These are phyloP conservation scores for Sugiyamaella japonica DNA, from an alignment of 1,139 yeast species.

Conservation along the genomic window DNA sequence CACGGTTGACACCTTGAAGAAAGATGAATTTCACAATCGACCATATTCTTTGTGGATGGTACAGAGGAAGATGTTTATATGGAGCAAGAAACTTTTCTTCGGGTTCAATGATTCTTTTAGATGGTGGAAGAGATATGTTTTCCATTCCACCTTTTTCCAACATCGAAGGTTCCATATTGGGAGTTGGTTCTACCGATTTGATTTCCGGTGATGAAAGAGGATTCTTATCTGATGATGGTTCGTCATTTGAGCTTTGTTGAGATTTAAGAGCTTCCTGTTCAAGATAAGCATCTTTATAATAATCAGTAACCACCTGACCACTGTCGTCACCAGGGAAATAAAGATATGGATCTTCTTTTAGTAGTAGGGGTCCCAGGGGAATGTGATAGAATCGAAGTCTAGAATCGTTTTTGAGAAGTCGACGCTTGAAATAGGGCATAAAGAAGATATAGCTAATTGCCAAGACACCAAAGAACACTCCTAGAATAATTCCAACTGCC, in stretches of 20 bases:
- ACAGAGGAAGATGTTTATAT: constrained; percentile 13
- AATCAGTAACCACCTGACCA: constrained; percentile 59
- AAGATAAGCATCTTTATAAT: constrained; percentile 54
- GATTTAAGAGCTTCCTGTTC: constrained; percentile 29
- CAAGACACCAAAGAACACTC: constrained; percentile 61
- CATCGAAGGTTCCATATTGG: not conserved
- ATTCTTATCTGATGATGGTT: not conserved
- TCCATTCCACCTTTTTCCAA: constrained; percentile 1
- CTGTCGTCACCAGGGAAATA: constrained; percentile 52
- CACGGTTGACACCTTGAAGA: constrained; percentile 64
- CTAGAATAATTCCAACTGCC: constrained; percentile 47
- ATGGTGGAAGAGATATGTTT: not conserved
- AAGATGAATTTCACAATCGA: constrained; percentile 50
- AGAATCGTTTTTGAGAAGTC: constrained; percentile 65
- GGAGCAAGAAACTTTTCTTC: constrained; percentile 18
- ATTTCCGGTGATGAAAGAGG: not conserved
- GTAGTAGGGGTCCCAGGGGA: constrained; percentile 57
- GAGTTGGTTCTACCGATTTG: constrained; percentile 1
- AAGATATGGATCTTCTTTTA: constrained; percentile 62
- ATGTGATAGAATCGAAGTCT: constrained; percentile 60
- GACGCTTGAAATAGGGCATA: constrained; percentile 64
- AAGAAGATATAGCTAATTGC: constrained; percentile 54
- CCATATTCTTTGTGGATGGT: constrained; percentile 53
- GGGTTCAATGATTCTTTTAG: constrained; percentile 2
- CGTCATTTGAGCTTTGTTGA: not conserved